Base-by-base conservation (phyloP, 495 filamentous ascomycete genomes). In the Penicillium mononematosum region DNA sequence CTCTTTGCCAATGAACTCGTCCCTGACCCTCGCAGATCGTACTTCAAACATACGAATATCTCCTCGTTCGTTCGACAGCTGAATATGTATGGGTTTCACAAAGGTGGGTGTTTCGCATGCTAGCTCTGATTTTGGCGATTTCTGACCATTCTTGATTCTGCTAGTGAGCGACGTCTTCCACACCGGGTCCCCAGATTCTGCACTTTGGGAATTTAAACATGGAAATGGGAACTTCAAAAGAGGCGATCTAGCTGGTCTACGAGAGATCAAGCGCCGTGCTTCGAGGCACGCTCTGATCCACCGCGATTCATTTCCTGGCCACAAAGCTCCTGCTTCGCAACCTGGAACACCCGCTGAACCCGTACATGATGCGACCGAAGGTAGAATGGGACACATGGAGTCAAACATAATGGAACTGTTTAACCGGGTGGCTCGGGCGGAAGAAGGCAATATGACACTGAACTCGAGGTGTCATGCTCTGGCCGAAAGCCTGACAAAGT, bases 1-100 rank as follows among this genome's bases (percentile, higher is more conserved):
- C 31, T 31, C 43, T 36, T 47, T 24, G 29, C 43, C 52, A 58
- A 32, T 45, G 31, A 20, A 19, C 25, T 50, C 34, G 48, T 45
- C 36, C 53, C 72, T 76, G 65, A 77, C 53, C 22, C 25, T 45
- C 62, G 36, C 39, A 45, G 66, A 88, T 86, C 55, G 85, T 98
- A 98, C 71, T 98, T 98, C 73, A 98, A 98, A 69, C 94, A 98
- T 71, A 98, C 94, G 57, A 98, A 98, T 68, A 95, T 98, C 53
- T 97, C 94, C 5, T 98, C 94, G 10, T 98, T 98, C 69, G 94
- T 98, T 36, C 85, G 94, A 47, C 94, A 98, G 74, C 78, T 98
- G 52, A 98, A 98, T 69, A 98, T 98, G 94, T 98, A 98, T 64
- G 94, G 94, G 2, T 98, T 98, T 77, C 94, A 98, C 74, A 98